Percentiles rank a stretch among this genome's conserved stretches.
phyloP scores from a whole-genome alignment of 495 filamentous ascomycete species.

The Zalerion maritima region DNA sequence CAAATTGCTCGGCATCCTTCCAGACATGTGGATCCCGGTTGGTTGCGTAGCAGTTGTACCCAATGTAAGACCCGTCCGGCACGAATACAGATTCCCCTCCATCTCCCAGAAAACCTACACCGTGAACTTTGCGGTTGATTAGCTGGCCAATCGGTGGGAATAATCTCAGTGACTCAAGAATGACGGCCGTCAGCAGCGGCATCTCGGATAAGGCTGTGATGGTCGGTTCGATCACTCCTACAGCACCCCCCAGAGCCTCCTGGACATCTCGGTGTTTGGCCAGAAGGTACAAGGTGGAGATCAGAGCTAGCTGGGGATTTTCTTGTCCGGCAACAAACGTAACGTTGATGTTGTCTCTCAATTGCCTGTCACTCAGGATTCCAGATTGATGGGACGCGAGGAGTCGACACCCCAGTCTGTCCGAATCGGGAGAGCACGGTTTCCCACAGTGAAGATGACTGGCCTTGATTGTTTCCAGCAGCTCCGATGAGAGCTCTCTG shows the following conservation, averaged over 20 bases:
- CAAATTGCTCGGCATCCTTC: slow-evolving; percentile 10
- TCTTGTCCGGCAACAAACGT: slow-evolving; percentile 24
- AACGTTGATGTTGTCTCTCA: slow-evolving; percentile 21
- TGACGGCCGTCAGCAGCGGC: slow-evolving; percentile 8
- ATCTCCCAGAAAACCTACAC: slow-evolving; percentile 5
- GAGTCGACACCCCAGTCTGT: no score
- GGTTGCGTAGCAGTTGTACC: slow-evolving; percentile 12
- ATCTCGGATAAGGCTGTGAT: slow-evolving; percentile 3
- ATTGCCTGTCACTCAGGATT: no score
- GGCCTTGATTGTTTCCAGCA: no score
- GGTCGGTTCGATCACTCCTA: neutral
- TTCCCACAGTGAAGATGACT: no score
- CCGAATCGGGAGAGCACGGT: no score
- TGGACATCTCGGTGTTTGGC: slow-evolving; percentile 15
- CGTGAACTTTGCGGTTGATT: slow-evolving; percentile 12
- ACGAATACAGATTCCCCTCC: slow-evolving; percentile 11
- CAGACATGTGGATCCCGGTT: slow-evolving; percentile 10
- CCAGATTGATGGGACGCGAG: no score
- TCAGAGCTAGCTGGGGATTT: slow-evolving; percentile 21
- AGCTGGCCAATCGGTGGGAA: slow-evolving; percentile 13
- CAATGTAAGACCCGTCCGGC: slow-evolving; percentile 12
- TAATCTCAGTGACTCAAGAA: slow-evolving; percentile 13
- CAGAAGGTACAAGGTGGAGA: slow-evolving; percentile 19
- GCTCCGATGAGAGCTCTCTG: no score
- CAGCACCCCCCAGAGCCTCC: neutral